Conservation (phyloP, 2,329 filamentous ascomycete species). For the Aspergillus proliferans region DNA sequence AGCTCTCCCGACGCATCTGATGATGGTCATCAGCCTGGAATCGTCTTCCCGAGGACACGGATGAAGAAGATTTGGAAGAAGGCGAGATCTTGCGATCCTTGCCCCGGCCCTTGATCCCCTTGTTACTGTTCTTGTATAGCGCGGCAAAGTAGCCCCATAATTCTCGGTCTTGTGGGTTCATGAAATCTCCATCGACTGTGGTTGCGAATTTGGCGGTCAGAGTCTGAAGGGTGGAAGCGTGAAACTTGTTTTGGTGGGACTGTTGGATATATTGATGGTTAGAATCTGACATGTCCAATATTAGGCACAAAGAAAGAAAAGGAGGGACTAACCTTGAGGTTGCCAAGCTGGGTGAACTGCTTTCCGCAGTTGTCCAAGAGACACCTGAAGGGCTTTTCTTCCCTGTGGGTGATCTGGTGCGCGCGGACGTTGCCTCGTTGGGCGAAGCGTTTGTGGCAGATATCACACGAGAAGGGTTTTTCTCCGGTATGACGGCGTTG, state of each 20-base stretch:
- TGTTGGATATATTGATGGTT: slow-evolving; percentile 25
- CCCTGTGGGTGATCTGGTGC: slow-evolving; percentile 73
- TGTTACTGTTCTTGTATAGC: slow-evolving; percentile 97
- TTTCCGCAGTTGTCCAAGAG: slow-evolving; percentile 78
- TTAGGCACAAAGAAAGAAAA: background rate
- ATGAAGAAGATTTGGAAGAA: slow-evolving; percentile 16
- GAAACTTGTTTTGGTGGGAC: slow-evolving; percentile 93
- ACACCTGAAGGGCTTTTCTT: slow-evolving; percentile 73
- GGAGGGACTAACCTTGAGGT: slow-evolving; percentile 62
- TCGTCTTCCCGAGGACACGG: background rate
- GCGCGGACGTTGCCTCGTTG: slow-evolving; percentile 80
- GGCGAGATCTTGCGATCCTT: slow-evolving; percentile 58
- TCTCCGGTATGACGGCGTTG: slow-evolving; percentile 82
- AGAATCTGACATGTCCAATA: slow-evolving; percentile 1
- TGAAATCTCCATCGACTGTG: slow-evolving; percentile 54
- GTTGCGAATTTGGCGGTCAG: slow-evolving; percentile 66
- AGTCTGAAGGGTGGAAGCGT: slow-evolving; percentile 63
- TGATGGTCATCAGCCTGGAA: slow-evolving; percentile 20
- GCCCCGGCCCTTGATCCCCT: slow-evolving; percentile 93
- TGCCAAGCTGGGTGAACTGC: slow-evolving; percentile 82
- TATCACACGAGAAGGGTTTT: slow-evolving; percentile 71
- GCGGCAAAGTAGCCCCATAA: slow-evolving; percentile 77
- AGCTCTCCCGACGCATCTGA: slow-evolving; percentile 19
- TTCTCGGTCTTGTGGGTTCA: slow-evolving; percentile 65
- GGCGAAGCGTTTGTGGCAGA: slow-evolving; percentile 75